A percentile compares a stretch with the other conserved stretches of the same genome.
Conservation (phyloP, 2,329 filamentous ascomycete species). For the Zasmidium cellare region DNA sequence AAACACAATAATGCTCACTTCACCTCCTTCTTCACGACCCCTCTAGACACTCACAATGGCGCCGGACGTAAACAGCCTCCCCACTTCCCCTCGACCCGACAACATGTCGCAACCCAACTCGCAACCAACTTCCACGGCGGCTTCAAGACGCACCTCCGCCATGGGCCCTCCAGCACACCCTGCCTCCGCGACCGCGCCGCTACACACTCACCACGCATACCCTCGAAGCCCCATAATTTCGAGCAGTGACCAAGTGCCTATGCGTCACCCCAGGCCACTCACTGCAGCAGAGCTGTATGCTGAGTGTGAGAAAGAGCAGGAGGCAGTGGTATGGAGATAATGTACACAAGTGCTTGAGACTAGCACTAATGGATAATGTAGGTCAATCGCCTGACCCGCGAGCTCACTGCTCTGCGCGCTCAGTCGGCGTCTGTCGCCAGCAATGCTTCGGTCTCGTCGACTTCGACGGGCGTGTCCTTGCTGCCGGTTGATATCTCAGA, state of each 20-base stretch:
- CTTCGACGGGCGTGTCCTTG: slow-evolving; percentile 49
- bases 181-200: slow-evolving; percentile 21
- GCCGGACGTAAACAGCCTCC: slow-evolving; percentile 50
- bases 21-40: neutral
- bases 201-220: no score
- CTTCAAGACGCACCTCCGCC: slow-evolving; percentile 23
- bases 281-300: slow-evolving; percentile 87
- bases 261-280: slow-evolving; percentile 82
- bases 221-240: slow-evolving; percentile 23
- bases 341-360: no score
- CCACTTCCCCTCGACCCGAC: slow-evolving; percentile 37
- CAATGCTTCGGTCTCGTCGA: slow-evolving; percentile 55
- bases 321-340: slow-evolving; percentile 70
- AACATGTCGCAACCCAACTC: slow-evolving; percentile 29
- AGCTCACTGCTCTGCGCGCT: slow-evolving; percentile 78
- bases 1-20: no score
- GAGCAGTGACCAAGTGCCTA: slow-evolving; percentile 49
- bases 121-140: slow-evolving; percentile 14
- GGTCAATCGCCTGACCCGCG: slow-evolving; percentile 91
- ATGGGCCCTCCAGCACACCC: slow-evolving; percentile 28
- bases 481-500: slow-evolving; percentile 48
- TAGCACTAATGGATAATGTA: slow-evolving; percentile 36
- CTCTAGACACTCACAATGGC: slow-evolving; percentile 40
- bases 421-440: slow-evolving; percentile 63
- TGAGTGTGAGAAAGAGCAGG: slow-evolving; percentile 91